These are phyloP conservation scores for Oryza australiensis DNA, from an alignment of 176 grass and related monocot species.

Conservation along the genomic window DNA sequence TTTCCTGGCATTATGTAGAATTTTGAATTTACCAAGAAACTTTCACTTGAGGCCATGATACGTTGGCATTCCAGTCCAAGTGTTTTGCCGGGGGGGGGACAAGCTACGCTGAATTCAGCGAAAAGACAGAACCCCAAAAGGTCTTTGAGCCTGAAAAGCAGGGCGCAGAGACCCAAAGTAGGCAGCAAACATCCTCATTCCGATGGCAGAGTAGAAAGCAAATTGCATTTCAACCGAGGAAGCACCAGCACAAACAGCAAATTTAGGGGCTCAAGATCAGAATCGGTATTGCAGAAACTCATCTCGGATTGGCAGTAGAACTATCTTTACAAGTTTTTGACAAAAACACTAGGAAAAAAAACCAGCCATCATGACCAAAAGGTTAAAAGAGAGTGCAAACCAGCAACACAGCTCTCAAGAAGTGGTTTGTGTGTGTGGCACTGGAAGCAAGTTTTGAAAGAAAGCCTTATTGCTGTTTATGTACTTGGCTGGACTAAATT, in stretches of 20 bases:
- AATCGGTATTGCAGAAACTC: constrained; percentile 30
- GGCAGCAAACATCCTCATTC: constrained; percentile 50
- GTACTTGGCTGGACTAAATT: constrained; percentile 38
- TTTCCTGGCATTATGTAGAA: background rate
- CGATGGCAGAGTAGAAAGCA: constrained; percentile 24
- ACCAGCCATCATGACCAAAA: constrained; percentile 33
- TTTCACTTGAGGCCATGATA: background rate
- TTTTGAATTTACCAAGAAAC: background rate
- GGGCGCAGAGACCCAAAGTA: constrained; percentile 11
- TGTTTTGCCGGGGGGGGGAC: constrained; percentile 26
- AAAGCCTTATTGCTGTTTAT: constrained; percentile 42
- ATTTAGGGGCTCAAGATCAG: constrained; percentile 32
- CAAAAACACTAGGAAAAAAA: constrained; percentile 22
- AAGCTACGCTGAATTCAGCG: constrained; percentile 35
- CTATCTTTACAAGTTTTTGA: constrained; percentile 48
- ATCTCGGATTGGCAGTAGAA: constrained; percentile 11
- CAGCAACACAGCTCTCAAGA: background rate
- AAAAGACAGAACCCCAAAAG: constrained; percentile 19
- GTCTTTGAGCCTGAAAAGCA: constrained; percentile 32
- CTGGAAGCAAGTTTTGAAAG: background rate
- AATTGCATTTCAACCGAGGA: constrained; percentile 28
- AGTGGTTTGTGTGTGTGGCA: background rate
- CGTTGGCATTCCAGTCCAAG: background rate
- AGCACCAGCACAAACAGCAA: background rate
- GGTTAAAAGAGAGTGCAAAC: background rate